Base-by-base conservation (phyloP, 2,329 filamentous ascomycete species). In the Bipolaris victoriae region DNA sequence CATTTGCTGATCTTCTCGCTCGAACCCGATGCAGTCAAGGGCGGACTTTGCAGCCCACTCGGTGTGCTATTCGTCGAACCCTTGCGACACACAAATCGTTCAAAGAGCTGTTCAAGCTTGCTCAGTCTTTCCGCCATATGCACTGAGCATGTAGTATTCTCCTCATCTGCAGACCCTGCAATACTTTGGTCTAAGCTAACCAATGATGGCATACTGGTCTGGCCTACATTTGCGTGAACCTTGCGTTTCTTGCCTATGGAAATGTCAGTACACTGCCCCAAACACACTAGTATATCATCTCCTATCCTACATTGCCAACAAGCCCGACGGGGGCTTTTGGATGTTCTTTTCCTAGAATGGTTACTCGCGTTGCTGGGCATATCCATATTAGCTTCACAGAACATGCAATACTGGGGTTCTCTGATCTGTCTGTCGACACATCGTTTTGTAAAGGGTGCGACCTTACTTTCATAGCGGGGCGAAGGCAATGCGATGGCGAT, bases 81-180 rank as follows among this genome's bases (percentile, higher is more conserved):
- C 46, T 71, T 76, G 31, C 73, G 70, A 62, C 72, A 74, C 13
- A 74, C 72, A 44, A 75, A 75, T 50, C 63, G 68, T 41, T 76
- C 73, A 39, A 76, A 75, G 2, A 76, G 60, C 31, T 72, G 70
- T 43, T 76, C 73, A 18, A 76, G 60, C 57, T 75, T 76, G 54
- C 61, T 60, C 4, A 75, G 62, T 35, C 72, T 63, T 53, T 76
- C 72, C 22, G 69, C 66, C 33, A 75, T 66, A 41, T 75, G 72
- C n/a, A 65, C 46, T 13, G 66, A 54, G 51, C 72, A 75, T 20
- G 64, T 48, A 40, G 64, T 48, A 37, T 57, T 60, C 10, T 65
- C 64, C 37, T 67, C 65, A 9, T 60, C 64, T 43, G 55, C 45
- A 50, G 49, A 58, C 26, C 66, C 64, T 29, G 65, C 16, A 46